These are phyloP conservation scores for Brassica balearica DNA, from an alignment of 441 rosid species.

Conservation along the genomic window DNA sequence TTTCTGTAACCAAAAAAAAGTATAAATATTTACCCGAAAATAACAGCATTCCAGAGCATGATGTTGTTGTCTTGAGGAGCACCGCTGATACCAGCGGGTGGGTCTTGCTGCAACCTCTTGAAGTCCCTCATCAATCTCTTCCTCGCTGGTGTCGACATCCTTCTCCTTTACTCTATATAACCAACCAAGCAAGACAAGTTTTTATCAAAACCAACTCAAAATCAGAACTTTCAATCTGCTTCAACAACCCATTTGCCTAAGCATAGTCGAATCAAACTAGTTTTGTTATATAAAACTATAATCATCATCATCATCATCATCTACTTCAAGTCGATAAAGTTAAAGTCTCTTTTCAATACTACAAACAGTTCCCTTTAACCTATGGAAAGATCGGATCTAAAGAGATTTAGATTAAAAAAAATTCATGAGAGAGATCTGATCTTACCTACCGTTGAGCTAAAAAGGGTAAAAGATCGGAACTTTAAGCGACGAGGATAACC, in stretches of 20 bases:
- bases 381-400: neutral
- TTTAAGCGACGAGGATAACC: neutral
- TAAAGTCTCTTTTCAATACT: neutral
- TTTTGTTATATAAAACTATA: neutral
- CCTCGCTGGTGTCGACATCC: constrained; percentile 53
- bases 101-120: constrained; percentile 83
- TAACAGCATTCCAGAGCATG: constrained; percentile 80
- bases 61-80: constrained; percentile 82
- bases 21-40: constrained; percentile 55
- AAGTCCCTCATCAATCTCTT: constrained; percentile 86
- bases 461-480: constrained; percentile 7
- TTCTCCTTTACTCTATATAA: too few relatives aligned
- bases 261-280: neutral
- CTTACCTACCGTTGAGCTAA: constrained; percentile 4
- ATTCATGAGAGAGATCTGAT: constrained; percentile 12
- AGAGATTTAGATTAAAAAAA: neutral
- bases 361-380: neutral
- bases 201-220: neutral
- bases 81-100: constrained; percentile 80
- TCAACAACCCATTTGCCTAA: constrained; percentile 4
- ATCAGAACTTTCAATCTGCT: neutral
- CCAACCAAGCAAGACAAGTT: too few relatives aligned
- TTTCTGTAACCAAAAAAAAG: neutral
- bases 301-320: neutral
- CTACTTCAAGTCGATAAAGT: neutral